Evolutionary conservation across 2,329 filamentous ascomycete genomes (phyloP).

Genomic region (Chrysosporium queenslandicum): DNA sequence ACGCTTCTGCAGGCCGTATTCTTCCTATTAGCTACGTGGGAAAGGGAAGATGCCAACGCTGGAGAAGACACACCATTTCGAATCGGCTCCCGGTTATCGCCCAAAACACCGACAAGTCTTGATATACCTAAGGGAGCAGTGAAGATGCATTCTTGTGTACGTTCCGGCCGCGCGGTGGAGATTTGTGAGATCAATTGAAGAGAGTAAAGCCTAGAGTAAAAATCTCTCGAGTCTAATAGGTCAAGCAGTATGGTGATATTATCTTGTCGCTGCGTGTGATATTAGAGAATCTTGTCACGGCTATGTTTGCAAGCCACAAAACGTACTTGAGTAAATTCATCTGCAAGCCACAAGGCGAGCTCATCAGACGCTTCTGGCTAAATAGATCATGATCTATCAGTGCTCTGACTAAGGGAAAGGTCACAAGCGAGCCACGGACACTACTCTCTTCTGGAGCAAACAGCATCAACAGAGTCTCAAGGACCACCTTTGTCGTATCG

Average conservation of each 20-base stretch:
- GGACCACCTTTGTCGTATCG: slow-evolving; percentile 86
- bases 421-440: slow-evolving; percentile 33
- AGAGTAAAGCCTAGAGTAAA: slow-evolving; percentile 84
- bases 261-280: slow-evolving; percentile 63
- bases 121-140: slow-evolving; percentile 81
- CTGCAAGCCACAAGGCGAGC: slow-evolving; percentile 88
- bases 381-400: slow-evolving; percentile 25
- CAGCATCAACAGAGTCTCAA: slow-evolving; percentile 91
- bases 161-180: slow-evolving; percentile 70
- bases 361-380: slow-evolving; percentile 91
- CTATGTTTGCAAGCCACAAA: neutral
- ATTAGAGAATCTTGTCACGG: slow-evolving; percentile 35
- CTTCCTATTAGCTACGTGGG: slow-evolving; percentile 15
- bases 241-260: slow-evolving; percentile 86
- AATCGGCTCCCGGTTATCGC: slow-evolving; percentile 76
- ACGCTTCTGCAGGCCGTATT: slow-evolving; percentile 48
- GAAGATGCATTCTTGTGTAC: slow-evolving; percentile 89
- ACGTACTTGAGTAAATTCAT: slow-evolving; percentile 84
- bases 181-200: slow-evolving; percentile 83
- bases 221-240: slow-evolving; percentile 76
- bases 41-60: neutral
- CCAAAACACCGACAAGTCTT: slow-evolving; percentile 69
- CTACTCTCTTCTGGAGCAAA: slow-evolving; percentile 61
- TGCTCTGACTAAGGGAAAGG: neutral
- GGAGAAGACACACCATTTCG: slow-evolving; percentile 51